Conservation (phyloP, 495 filamentous ascomycete species). For the Xylaria scruposa region DNA sequence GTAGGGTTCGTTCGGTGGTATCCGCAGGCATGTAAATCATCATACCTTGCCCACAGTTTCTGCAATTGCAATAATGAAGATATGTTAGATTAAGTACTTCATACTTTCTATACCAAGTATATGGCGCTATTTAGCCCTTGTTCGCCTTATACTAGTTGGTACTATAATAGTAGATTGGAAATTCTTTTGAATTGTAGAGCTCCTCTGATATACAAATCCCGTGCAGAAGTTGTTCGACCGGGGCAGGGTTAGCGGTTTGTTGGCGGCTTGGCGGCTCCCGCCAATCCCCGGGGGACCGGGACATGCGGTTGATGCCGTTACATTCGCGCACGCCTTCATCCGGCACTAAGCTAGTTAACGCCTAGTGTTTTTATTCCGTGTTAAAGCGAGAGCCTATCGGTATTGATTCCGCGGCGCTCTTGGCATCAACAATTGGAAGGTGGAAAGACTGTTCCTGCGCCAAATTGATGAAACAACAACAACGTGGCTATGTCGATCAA, state of each 20-base stretch:
- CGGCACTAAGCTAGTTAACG: background rate
- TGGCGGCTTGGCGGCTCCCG: background rate
- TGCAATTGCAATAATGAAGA: background rate
- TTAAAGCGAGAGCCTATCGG: background rate
- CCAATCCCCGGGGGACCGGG: constrained; percentile 4
- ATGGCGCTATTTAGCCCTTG: background rate
- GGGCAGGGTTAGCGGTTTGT: background rate
- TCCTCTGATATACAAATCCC: background rate
- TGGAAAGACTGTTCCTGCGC: background rate
- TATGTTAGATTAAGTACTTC: background rate
- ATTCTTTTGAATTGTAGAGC: background rate
- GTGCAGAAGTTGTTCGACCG: background rate
- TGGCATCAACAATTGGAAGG: background rate
- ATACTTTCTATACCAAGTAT: background rate
- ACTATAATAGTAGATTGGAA: background rate
- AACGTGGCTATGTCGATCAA: constrained; percentile 6
- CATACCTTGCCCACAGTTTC: background rate
- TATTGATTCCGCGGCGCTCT: background rate
- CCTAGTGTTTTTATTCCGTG: background rate
- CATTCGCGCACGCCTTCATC: background rate
- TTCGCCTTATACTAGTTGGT: background rate
- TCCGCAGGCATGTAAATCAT: background rate
- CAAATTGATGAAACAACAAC: constrained; percentile 6
- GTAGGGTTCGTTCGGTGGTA: background rate
- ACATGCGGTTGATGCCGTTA: constrained; percentile 15